Conservation (phyloP, 768 basidiomycete genomes). For the Paxillus ammoniavirescens region DNA sequence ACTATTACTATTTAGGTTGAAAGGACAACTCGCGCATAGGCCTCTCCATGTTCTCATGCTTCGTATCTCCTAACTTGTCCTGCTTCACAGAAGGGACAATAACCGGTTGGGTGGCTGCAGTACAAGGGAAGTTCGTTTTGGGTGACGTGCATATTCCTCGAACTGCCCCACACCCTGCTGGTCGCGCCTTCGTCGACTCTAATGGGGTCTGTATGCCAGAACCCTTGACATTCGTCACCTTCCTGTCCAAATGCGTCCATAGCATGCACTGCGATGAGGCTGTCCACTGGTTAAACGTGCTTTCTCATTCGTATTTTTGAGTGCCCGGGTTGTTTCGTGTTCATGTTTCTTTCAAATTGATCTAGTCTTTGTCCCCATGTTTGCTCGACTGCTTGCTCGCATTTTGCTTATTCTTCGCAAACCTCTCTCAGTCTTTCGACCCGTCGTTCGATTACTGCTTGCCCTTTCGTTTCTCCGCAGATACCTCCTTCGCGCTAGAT, state of each 20-base stretch:
- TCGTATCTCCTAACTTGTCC: neutral
- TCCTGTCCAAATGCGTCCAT: neutral
- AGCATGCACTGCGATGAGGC: conserved; percentile 2
- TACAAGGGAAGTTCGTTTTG: neutral
- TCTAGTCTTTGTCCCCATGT: neutral
- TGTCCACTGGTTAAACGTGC: conserved; percentile 8
- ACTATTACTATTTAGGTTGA: neutral
- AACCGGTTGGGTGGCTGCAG: neutral
- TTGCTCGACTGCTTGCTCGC: neutral
- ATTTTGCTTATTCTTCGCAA: neutral
- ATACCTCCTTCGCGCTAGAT: neutral
- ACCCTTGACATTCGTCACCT: neutral
- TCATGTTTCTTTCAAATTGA: neutral
- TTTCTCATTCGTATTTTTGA: neutral
- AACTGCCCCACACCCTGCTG: neutral
- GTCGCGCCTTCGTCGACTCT: neutral
- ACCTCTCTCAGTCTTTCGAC: neutral
- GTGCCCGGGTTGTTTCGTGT: neutral
- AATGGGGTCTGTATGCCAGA: neutral
- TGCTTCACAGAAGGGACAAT: conserved; percentile 1
- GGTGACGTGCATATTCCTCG: neutral
- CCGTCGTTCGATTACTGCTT: neutral
- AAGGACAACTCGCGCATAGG: neutral
- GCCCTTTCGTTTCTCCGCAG: conserved; percentile 3
- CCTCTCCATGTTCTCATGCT: neutral